Percentiles rank a stretch among this genome's conserved stretches.
phyloP scores from a whole-genome alignment of 805 yeast genomes.

The Barnettozyma wickerhamii region DNA sequence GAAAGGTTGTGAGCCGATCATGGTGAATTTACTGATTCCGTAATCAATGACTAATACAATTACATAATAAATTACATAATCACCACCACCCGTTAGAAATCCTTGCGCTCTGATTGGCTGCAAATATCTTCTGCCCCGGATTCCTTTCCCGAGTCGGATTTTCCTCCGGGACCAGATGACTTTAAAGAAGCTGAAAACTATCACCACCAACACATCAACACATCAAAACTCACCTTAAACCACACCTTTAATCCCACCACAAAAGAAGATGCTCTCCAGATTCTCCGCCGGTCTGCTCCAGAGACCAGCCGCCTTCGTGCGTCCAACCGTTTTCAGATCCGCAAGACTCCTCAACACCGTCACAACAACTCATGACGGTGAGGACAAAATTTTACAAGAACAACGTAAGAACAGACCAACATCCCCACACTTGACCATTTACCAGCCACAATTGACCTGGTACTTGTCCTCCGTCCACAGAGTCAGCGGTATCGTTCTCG shows the following conservation, averaged over 20 bases:
- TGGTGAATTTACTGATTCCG: too few relatives aligned
- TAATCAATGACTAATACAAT: too few relatives aligned
- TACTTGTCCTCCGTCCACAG: conserved; percentile 79
- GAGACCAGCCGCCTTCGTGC: conserved; percentile 10
- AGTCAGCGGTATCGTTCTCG: conserved; percentile 81
- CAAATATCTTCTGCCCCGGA: background rate
- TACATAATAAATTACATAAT: background rate
- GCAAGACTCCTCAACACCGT: conserved; percentile 33
- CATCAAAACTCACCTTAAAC: too few relatives aligned
- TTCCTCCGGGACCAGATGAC: too few relatives aligned
- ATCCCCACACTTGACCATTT: conserved; percentile 87
- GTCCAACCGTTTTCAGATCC: conserved; percentile 9
- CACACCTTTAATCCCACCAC: too few relatives aligned
- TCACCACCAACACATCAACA: conserved; percentile 1
- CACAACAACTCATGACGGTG: conserved; percentile 55
- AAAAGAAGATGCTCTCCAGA: conserved; percentile 7
- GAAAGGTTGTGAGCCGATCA: background rate
- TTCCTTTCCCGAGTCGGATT: conserved; percentile 6
- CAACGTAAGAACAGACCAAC: conserved; percentile 88
- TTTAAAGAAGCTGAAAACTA: too few relatives aligned
- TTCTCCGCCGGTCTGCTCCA: conserved; percentile 8
- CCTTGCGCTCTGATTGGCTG: conserved; percentile 5
- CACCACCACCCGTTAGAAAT: conserved; percentile 2
- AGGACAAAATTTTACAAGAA: conserved; percentile 62
- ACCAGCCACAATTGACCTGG: conserved; percentile 89